A percentile compares a stretch with the other conserved stretches of the same genome.
Evolutionary conservation across 257 asterid genomes (phyloP).

Genomic region (Salvia hispanica): DNA sequence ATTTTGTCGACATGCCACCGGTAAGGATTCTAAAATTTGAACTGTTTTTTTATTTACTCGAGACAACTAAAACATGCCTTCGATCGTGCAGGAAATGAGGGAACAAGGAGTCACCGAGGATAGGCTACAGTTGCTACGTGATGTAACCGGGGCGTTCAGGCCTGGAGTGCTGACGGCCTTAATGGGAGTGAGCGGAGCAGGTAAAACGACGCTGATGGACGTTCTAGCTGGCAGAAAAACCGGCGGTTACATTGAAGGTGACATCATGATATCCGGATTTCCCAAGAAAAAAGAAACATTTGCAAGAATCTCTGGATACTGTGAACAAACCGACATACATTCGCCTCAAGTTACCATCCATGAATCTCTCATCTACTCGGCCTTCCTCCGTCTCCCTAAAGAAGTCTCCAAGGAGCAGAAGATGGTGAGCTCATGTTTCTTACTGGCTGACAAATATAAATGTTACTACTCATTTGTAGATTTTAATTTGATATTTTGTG

Average conservation of each 20-base stretch:
- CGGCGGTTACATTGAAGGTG: constrained; percentile 70
- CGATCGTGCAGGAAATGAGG: constrained; percentile 62
- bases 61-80: neutral
- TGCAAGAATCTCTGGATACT: constrained; percentile 77
- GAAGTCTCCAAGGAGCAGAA: constrained; percentile 61
- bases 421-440: constrained; percentile 43
- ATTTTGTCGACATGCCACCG: constrained; percentile 73
- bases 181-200: constrained; percentile 82
- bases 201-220: constrained; percentile 76
- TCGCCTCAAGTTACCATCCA: constrained; percentile 75
- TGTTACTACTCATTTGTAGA: too few species aligned
- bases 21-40: constrained; percentile 39
- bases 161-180: constrained; percentile 73
- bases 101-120: constrained; percentile 63
- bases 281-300: constrained; percentile 74
- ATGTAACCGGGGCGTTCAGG: constrained; percentile 67
- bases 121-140: constrained; percentile 61
- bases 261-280: constrained; percentile 64
- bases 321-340: constrained; percentile 74
- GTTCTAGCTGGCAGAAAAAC: constrained; percentile 75
- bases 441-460: too few species aligned
- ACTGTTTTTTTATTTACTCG: neutral
- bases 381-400: constrained; percentile 69
- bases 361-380: constrained; percentile 65
- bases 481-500: too few species aligned